phyloP scores from a whole-genome alignment of 2,329 filamentous ascomycete species.

The Arthroderma sp. region DNA sequence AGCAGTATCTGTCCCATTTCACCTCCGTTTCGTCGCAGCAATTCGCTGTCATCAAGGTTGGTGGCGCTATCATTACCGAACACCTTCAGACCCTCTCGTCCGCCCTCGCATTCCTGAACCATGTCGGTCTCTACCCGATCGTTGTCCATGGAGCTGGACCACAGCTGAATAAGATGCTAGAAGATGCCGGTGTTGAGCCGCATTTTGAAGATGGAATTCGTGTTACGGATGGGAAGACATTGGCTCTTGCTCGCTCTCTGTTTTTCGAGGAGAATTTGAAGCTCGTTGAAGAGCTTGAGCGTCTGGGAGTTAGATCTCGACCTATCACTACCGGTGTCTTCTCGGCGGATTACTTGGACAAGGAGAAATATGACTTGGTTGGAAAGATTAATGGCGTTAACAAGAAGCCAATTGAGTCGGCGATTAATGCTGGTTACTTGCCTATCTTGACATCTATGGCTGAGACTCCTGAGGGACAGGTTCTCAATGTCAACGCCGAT shows the following conservation, averaged over 20 bases:
- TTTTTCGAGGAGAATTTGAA: constrained; percentile 94
- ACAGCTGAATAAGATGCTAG: constrained; percentile 82
- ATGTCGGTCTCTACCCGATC: constrained; percentile 87
- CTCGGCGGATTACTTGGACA: constrained; percentile 85
- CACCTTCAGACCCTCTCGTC: constrained; percentile 84
- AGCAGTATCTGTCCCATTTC: constrained; percentile 96
- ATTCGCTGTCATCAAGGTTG: constrained; percentile 97
- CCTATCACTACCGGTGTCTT: constrained; percentile 85
- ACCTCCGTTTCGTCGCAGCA: constrained; percentile 92
- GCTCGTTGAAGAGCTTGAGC: constrained; percentile 74
- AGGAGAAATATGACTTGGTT: constrained; percentile 89
- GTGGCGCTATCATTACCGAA: constrained; percentile 88
- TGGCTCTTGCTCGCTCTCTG: constrained; percentile 77
- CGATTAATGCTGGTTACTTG: constrained; percentile 79
- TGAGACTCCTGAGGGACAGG: constrained; percentile 77
- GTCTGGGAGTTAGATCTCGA: constrained; percentile 75
- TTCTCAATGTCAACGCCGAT: constrained; percentile 96
- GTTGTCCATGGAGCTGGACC: constrained; percentile 92
- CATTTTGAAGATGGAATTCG: constrained; percentile 94
- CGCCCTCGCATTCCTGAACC: constrained; percentile 79
- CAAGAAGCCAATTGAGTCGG: constrained; percentile 76
- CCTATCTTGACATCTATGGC: constrained; percentile 95
- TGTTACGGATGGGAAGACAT: constrained; percentile 88
- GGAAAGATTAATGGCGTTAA: constrained; percentile 92
- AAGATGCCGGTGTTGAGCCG: constrained; percentile 83